These are phyloP conservation scores for Globisporangium iwayamae DNA, from an alignment of 352 stramenopile genomes.

Conservation along the genomic window DNA sequence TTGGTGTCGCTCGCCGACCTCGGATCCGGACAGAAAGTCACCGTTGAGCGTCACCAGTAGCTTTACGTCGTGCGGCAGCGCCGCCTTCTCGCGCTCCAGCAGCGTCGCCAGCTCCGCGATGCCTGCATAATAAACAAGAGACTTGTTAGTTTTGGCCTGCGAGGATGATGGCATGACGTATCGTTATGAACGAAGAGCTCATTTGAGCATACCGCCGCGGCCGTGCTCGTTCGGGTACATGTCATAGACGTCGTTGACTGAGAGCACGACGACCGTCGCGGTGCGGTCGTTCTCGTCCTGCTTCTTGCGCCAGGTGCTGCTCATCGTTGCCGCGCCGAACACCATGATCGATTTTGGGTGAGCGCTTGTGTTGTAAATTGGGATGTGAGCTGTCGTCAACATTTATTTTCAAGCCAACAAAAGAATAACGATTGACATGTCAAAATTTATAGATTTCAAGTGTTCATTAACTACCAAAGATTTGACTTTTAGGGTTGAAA, in stretches of 20 bases:
- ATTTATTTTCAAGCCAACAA: no score
- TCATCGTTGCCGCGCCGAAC: not conserved
- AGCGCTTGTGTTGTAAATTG: no score
- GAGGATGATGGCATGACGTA: not conserved
- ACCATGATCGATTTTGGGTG: not conserved
- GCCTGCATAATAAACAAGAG: slow-evolving; percentile 7
- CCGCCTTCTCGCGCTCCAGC: slow-evolving; percentile 39
- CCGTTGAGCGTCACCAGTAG: slow-evolving; percentile 74
- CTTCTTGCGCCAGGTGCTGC: slow-evolving; percentile 16
- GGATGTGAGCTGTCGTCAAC: no score
- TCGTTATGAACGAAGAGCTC: not conserved
- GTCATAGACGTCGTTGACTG: slow-evolving; percentile 75
- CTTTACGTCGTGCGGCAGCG: slow-evolving; percentile 40
- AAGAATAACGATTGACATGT: no score
- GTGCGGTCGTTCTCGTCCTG: slow-evolving; percentile 19
- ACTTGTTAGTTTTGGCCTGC: no score
- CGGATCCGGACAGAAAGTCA: slow-evolving; percentile 71
- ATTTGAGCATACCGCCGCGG: slow-evolving; percentile 24
- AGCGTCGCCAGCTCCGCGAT: slow-evolving; percentile 27
- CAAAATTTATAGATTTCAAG: no score
- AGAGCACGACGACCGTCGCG: slow-evolving; percentile 50
- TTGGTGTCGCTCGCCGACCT: slow-evolving; percentile 59
- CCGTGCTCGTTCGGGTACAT: slow-evolving; percentile 62
- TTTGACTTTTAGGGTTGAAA: no score
- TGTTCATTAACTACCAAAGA: no score